These are phyloP conservation scores for Fusarium sublunatum DNA, from an alignment of 2,329 filamentous ascomycete species.

Conservation along the genomic window DNA sequence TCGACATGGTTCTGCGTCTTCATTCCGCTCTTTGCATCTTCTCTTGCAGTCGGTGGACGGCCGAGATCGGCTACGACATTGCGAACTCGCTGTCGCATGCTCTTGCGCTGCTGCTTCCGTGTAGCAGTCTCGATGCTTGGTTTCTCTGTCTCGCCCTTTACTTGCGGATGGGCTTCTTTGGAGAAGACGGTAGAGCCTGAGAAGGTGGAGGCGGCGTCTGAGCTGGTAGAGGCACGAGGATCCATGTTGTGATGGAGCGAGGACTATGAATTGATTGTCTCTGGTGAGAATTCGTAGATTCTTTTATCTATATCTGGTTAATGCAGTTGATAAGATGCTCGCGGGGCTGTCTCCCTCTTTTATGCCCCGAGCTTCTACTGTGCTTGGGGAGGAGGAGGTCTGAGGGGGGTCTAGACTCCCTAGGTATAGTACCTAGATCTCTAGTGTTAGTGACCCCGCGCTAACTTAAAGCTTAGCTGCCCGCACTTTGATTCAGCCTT, in stretches of 20 bases:
- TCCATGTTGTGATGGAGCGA: slow-evolving; percentile 32
- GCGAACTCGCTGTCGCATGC: slow-evolving; percentile 50
- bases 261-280: no score
- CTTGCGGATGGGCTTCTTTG: slow-evolving; percentile 41
- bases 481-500: slow-evolving; percentile 28
- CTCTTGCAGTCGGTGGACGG: slow-evolving; percentile 48
- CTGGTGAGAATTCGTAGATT: not conserved
- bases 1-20: slow-evolving; percentile 46
- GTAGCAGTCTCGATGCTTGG: not conserved
- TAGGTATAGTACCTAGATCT: slow-evolving; percentile 33
- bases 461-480: slow-evolving; percentile 3
- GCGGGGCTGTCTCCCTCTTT: not conserved
- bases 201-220: slow-evolving; percentile 48
- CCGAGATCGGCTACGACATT: slow-evolving; percentile 51
- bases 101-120: slow-evolving; percentile 37
- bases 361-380: not conserved
- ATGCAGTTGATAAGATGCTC: not conserved
- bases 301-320: not conserved
- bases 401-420: no score
- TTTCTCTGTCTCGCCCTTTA: slow-evolving; percentile 15
- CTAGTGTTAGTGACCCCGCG: slow-evolving; percentile 28
- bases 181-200: slow-evolving; percentile 48
- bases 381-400: not conserved
- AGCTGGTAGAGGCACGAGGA: slow-evolving; percentile 43
- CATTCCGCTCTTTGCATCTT: slow-evolving; percentile 50